Base-by-base conservation (phyloP, 1,284 basidiomycete species). In the Meripilus lineatus region DNA sequence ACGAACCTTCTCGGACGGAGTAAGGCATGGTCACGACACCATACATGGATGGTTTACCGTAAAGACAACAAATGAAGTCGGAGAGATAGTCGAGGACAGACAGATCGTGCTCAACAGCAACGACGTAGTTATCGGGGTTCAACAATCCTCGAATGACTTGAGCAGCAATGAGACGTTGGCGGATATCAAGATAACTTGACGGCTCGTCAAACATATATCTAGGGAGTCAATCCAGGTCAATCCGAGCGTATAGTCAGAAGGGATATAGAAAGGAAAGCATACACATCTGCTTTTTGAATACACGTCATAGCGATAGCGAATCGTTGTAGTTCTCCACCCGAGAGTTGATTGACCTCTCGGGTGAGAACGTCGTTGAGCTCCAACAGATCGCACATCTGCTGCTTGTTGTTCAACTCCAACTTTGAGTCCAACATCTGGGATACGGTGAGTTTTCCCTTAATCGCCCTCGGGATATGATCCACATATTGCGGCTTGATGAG, bases 401-500 rank as follows among this genome's bases (percentile, higher is more conserved):
- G 74, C 62, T 89, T 88, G 70, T 93, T 93, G 61, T 89, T 81
- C 28, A 81, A 74, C 63, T 94, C 90, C 39, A 85, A 67, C 64
- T 91, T 92, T 38, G 85, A 83, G 58, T 93, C 84, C 46, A 98
- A 79, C 93, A 97, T 95, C 61, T 91, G 75, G 8, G 75, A 72
- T 25, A 97, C 93, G 1, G 84, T 84, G 74, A 91, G 79, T 44
- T 72, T 75, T 45, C 89, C 91, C 70, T 97, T 98, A 74, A 98
- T 90, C 34, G 91, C 91, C 44, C 87, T 81, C 5, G 94, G 94
- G 58, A 98, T 97, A 64, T 97, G 93, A 64, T 98, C 94, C 54
- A 98, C 94, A 61, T 98, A 98, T 79, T 98, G 94, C 1, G 94
- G 94, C 68, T 98, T 98, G 67, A 97, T 97, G 50, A 98, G 79